Base-by-base conservation (phyloP, 2,329 filamentous ascomycete species). In the Xylariaceae sp. region DNA sequence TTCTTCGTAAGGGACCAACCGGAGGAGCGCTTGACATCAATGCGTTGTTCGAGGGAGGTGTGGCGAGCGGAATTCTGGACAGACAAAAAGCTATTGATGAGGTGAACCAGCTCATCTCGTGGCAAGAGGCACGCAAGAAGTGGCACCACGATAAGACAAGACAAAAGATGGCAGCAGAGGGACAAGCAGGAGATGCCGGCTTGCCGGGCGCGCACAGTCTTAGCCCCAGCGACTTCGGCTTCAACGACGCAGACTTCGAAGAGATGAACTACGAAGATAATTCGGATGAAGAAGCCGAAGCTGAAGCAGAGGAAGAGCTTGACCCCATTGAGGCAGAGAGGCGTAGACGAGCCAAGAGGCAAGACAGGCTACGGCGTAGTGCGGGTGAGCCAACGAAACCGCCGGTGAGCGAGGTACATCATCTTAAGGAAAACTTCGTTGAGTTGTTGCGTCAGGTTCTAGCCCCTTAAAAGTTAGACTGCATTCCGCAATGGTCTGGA, bases 131-230 rank as follows among this genome's bases (percentile, higher is more conserved):
- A 32, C 76, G 93, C 41, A 97, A 98, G 75, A 91, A 91, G 68
- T 98, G 93, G 93, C 93, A 98, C 62, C 83, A 91, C 47, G 89
- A 95, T 67, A 98, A 98, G 74, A 98, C 93, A 8, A 74, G 90
- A 40, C 93, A 97, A 69, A 98, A 98, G 75, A 97, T 98, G 93
- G 93, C 93, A 0, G 89, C 89, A 2, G 89, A 91, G 57, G 82
- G 81, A 3, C 73, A 62, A 6, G 72, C 73, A 4, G 61, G 62
- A 9, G 70, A 68, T 38, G 64, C 67, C 15, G 72, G 73, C 19
- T 64, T 75, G 6, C 78, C 75, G 8, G 79, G 71, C 18, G 70
- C 73, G 50, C 56, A 61, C 15, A 69, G 64, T 12, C 94, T 97
- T 68, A 82, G 77, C 56, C 83, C 85, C 17, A 80, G 78, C 37